A percentile compares a stretch with the other conserved stretches of the same genome.
Conservation (phyloP, 305 asterid genomes). For the Salvia sclarea region DNA sequence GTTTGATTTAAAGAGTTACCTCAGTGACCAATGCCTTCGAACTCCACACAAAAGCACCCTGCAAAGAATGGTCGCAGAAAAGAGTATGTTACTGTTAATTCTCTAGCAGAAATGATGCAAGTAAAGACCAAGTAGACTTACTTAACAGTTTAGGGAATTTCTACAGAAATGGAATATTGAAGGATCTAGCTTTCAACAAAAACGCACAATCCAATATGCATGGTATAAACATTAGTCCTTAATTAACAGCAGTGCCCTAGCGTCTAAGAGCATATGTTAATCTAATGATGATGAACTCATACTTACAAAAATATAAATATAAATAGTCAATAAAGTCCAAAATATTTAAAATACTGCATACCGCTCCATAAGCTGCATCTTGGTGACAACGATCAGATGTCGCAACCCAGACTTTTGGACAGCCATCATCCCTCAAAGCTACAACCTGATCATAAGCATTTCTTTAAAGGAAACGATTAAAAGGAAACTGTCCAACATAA, state of each 20-base stretch:
- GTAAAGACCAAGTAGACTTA: not conserved
- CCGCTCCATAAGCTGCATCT: slow-evolving; percentile 90
- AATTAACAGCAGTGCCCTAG: slow-evolving; percentile 3
- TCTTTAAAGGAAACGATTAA: not conserved
- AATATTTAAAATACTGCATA: slow-evolving; percentile 39
- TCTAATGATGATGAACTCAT: not conserved
- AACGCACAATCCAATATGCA: not conserved
- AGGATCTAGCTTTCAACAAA: not conserved
- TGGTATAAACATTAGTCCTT: slow-evolving; percentile 1
- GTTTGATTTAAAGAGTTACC: slow-evolving; percentile 49
- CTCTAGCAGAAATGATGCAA: not conserved
- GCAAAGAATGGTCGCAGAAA: slow-evolving; percentile 29
- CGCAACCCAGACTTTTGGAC: slow-evolving; percentile 97
- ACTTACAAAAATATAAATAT: not conserved
- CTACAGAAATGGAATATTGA: not conserved
- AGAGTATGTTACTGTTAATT: not conserved
- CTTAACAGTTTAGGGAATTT: not conserved
- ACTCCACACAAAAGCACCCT: slow-evolving; percentile 99
- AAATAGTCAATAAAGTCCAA: not conserved
- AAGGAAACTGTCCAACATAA: slow-evolving; percentile 20
- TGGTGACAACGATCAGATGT: slow-evolving; percentile 88
- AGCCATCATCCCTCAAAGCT: slow-evolving; percentile 89
- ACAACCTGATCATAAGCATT: slow-evolving; percentile 53
- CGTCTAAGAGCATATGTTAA: not conserved
- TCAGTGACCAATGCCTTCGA: slow-evolving; percentile 88